A percentile compares a stretch with the other conserved stretches of the same genome.
These are phyloP conservation scores for Lophium mytilinum DNA, from an alignment of 495 filamentous ascomycete species.

Conservation along the genomic window DNA sequence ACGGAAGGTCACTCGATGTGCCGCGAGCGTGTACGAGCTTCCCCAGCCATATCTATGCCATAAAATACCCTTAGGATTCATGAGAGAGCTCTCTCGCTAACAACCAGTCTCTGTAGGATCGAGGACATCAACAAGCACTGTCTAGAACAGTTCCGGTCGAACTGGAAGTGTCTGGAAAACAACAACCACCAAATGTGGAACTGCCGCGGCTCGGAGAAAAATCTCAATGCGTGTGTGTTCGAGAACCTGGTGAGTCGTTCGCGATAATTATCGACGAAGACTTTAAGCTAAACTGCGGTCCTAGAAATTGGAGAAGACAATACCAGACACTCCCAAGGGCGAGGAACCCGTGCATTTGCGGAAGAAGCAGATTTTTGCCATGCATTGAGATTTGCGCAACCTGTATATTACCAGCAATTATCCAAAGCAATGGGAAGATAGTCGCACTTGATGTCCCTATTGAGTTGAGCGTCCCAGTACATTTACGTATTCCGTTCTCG, in stretches of 20 bases:
- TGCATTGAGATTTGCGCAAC: conserved; percentile 2
- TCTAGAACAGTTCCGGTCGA: conserved; percentile 76
- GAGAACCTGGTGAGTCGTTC: conserved; percentile 71
- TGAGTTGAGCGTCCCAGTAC: too few species aligned
- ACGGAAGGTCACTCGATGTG: conserved; percentile 90
- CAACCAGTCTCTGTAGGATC: conserved; percentile 47
- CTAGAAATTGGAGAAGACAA: conserved; percentile 81
- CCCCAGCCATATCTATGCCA: not conserved
- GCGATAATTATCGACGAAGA: not conserved
- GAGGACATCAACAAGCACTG: conserved; percentile 95
- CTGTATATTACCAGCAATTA: conserved; percentile 18
- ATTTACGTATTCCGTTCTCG: too few species aligned
- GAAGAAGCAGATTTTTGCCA: conserved; percentile 65
- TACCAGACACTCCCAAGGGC: conserved; percentile 73
- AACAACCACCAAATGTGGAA: conserved; percentile 96
- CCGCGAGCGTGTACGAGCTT: conserved; percentile 76
- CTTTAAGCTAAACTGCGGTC: not conserved
- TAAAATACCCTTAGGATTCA: not conserved
- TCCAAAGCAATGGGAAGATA: too few species aligned
- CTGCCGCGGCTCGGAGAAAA: conserved; percentile 70
- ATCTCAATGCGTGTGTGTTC: conserved; percentile 86
- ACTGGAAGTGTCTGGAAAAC: conserved; percentile 93
- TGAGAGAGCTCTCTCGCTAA: not conserved
- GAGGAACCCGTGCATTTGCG: conserved; percentile 77
- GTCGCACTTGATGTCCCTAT: too few species aligned